Conservation (phyloP, 2,329 filamentous ascomycete genomes). For the Bimuria novae-zelandiae region DNA sequence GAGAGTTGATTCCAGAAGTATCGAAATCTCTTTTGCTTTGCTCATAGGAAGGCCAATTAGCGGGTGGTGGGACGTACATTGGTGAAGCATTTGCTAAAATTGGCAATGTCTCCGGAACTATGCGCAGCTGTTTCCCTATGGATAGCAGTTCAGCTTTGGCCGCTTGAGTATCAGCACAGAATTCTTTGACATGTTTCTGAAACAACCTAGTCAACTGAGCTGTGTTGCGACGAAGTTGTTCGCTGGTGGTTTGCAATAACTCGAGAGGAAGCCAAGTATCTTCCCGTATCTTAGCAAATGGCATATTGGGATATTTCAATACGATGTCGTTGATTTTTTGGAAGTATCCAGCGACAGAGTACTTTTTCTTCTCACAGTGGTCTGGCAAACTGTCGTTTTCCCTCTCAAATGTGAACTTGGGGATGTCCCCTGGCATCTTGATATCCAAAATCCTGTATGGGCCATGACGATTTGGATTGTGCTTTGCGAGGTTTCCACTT, state of each 20-base stretch:
- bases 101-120: no score
- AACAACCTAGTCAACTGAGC: background rate
- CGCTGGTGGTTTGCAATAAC: background rate
- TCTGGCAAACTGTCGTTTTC: no score
- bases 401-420: background rate
- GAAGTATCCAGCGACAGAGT: background rate
- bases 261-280: background rate
- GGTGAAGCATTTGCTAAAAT: no score
- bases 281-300: background rate
- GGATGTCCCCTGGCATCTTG: background rate
- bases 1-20: background rate
- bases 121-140: background rate
- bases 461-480: background rate
- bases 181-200: background rate
- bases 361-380: background rate
- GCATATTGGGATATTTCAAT: background rate
- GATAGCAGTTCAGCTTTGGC: background rate
- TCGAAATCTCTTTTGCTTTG: background rate
- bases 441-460: background rate
- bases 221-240: background rate
- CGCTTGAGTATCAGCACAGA: background rate
- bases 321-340: background rate
- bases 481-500: no score
- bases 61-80: no score
- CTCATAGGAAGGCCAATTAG: no score